Conservation (phyloP, 371 early-diverging fungal species). For the Mucor velutinosus region DNA sequence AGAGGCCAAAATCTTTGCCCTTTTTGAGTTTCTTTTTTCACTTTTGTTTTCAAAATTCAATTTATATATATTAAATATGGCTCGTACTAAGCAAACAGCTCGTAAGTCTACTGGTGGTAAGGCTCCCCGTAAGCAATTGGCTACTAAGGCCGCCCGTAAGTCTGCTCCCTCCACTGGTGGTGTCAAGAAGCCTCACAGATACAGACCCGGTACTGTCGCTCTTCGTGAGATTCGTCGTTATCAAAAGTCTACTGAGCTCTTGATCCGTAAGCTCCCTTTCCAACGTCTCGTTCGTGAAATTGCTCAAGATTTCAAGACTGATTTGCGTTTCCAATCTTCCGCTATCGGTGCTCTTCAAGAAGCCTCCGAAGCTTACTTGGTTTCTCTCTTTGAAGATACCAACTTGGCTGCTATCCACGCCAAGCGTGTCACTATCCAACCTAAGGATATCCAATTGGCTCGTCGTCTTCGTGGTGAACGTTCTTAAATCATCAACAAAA, state of each 20-base stretch:
- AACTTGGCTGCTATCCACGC: constrained; percentile 95
- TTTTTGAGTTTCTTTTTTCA: constrained; percentile 20
- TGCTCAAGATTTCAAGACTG: constrained; percentile 97
- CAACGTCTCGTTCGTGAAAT: constrained; percentile 97
- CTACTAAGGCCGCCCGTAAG: constrained; percentile 89
- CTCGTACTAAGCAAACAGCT: constrained; percentile 98
- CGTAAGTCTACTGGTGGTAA: constrained; percentile 99
- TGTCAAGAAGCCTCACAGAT: constrained; percentile 87
- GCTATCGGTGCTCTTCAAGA: constrained; percentile 99
- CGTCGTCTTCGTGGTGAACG: constrained; percentile 71
- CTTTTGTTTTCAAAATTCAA: constrained; percentile 10
- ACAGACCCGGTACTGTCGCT: constrained; percentile 90
- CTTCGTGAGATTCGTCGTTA: constrained; percentile 98
- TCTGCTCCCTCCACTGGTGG: constrained; percentile 58
- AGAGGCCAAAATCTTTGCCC: constrained; percentile 3
- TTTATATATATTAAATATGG: constrained; percentile 66
- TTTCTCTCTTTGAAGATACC: constrained; percentile 65
- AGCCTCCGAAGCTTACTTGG: constrained; percentile 98
- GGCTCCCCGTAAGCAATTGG: constrained; percentile 97
- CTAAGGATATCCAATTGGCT: constrained; percentile 93
- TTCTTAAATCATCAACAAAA: constrained; percentile 45
- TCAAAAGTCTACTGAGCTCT: constrained; percentile 98
- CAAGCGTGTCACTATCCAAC: constrained; percentile 95
- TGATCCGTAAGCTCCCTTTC: constrained; percentile 99
- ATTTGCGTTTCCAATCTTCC: constrained; percentile 97